phyloP scores from a whole-genome alignment of 2,329 filamentous ascomycete genomes.

The Penicillium sclerotiorum region DNA sequence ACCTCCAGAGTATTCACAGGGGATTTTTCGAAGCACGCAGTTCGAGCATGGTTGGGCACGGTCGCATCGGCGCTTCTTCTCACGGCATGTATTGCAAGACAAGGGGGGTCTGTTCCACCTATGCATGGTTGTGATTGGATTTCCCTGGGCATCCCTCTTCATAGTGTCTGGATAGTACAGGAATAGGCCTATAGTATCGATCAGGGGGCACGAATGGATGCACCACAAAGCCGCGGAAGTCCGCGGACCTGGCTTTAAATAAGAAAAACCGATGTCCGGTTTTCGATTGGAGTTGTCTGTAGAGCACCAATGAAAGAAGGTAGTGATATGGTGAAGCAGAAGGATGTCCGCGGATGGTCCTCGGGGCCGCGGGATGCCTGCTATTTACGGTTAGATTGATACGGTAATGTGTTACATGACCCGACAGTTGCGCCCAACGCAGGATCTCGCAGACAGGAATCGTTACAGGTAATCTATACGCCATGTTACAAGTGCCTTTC shows the following conservation, averaged over 20 bases:
- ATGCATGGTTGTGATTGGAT: constrained; percentile 39
- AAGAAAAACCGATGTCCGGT: background rate
- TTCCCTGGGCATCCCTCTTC: constrained; percentile 13
- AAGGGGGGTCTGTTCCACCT: constrained; percentile 16
- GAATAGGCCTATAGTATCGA: background rate
- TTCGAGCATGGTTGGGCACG: constrained; percentile 25
- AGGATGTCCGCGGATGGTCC: constrained; percentile 14
- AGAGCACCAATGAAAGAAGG: too few species aligned
- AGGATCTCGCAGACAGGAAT: too few species aligned
- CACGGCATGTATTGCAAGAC: constrained; percentile 23
- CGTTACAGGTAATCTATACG: constrained; percentile 7
- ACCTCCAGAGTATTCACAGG: constrained; percentile 20
- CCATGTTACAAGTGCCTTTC: background rate
- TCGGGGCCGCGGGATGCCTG: too few species aligned
- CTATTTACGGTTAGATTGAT: constrained; percentile 3
- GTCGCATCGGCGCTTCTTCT: constrained; percentile 27
- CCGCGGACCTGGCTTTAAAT: constrained; percentile 10
- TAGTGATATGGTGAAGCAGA: too few species aligned
- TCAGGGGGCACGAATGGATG: background rate
- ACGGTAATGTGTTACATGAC: background rate
- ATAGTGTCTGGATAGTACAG: background rate
- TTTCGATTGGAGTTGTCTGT: too few species aligned
- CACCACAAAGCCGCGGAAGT: constrained; percentile 9
- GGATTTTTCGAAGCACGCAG: constrained; percentile 19
- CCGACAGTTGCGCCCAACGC: too few species aligned